Conservation (phyloP, 1,139 yeast species). For the Candida freyschussii region DNA sequence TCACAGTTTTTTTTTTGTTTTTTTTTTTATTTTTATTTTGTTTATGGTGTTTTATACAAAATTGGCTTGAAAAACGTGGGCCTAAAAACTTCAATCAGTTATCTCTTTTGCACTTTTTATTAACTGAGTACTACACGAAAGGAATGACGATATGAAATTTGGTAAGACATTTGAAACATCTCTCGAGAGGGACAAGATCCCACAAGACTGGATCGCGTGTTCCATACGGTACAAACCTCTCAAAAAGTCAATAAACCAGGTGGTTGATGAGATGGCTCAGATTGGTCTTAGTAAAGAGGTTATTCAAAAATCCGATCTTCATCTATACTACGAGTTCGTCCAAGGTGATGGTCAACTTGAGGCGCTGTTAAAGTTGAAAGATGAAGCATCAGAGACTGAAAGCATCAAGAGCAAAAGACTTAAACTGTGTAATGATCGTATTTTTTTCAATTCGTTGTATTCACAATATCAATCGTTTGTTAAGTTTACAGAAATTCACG, state of each 20-base stretch:
- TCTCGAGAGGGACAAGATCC: conserved; percentile 55
- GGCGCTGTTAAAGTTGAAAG: conserved; percentile 33
- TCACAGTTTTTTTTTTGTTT: too few species aligned
- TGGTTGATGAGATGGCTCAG: conserved; percentile 52
- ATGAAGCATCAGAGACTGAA: conserved; percentile 20
- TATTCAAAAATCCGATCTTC: conserved; percentile 34
- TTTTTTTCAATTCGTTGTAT: conserved; percentile 22
- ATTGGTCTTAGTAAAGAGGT: conserved; percentile 48
- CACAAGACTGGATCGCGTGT: conserved; percentile 62
- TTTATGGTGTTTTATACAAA: too few species aligned
- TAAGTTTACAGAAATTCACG: conserved; percentile 15
- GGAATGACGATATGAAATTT: conserved; percentile 49
- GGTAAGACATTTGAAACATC: conserved; percentile 67
- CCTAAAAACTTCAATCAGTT: too few species aligned
- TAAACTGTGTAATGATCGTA: conserved; percentile 12
- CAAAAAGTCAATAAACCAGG: conserved; percentile 59
- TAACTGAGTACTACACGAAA: too few species aligned
- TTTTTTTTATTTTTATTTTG: too few species aligned
- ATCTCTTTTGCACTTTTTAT: too few species aligned
- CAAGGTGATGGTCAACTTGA: conserved; percentile 26
- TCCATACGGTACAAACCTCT: conserved; percentile 70
- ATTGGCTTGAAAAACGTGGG: too few species aligned
- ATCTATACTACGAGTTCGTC: conserved; percentile 28
- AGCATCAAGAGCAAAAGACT: conserved; percentile 8
- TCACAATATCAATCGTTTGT: conserved; percentile 13